Evolutionary conservation across 2,329 filamentous ascomycete genomes (phyloP).

Genomic region (Xenoacremonium recifei): DNA sequence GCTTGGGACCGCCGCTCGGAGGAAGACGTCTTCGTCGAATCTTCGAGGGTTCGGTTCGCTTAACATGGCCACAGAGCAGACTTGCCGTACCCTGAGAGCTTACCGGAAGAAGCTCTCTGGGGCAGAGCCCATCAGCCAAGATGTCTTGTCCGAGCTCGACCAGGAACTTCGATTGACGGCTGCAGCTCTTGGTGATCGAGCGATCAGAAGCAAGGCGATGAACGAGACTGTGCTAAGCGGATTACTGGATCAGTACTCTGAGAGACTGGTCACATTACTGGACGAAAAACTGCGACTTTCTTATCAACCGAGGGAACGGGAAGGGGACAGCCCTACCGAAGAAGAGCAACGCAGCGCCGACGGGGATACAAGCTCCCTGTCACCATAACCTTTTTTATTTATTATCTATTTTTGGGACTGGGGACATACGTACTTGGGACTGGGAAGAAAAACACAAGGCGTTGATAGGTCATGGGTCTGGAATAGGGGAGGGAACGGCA

Average conservation of each 20-base stretch:
- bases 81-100: slow-evolving; percentile 59
- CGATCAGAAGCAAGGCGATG: slow-evolving; percentile 52
- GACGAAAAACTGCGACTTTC: slow-evolving; percentile 66
- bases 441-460: neutral
- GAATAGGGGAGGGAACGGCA: slow-evolving; percentile 13
- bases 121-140: slow-evolving; percentile 54
- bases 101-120: slow-evolving; percentile 63
- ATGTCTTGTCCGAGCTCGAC: slow-evolving; percentile 60
- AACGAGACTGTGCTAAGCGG: slow-evolving; percentile 60
- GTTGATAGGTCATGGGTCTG: neutral
- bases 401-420: slow-evolving; percentile 8
- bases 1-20: slow-evolving; percentile 44
- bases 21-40: slow-evolving; percentile 47
- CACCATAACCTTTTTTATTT: slow-evolving; percentile 20
- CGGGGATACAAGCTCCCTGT: slow-evolving; percentile 34
- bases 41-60: slow-evolving; percentile 54
- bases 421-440: slow-evolving; percentile 1
- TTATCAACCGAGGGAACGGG: slow-evolving; percentile 32
- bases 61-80: slow-evolving; percentile 63
- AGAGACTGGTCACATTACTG: slow-evolving; percentile 67
- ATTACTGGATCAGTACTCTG: slow-evolving; percentile 73
- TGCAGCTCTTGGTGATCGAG: slow-evolving; percentile 58
- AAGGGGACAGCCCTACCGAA: slow-evolving; percentile 27
- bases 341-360: slow-evolving; percentile 33
- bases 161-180: slow-evolving; percentile 63